phyloP scores from a whole-genome alignment of 2,329 filamentous ascomycete species.

The Alternaria dauci region DNA sequence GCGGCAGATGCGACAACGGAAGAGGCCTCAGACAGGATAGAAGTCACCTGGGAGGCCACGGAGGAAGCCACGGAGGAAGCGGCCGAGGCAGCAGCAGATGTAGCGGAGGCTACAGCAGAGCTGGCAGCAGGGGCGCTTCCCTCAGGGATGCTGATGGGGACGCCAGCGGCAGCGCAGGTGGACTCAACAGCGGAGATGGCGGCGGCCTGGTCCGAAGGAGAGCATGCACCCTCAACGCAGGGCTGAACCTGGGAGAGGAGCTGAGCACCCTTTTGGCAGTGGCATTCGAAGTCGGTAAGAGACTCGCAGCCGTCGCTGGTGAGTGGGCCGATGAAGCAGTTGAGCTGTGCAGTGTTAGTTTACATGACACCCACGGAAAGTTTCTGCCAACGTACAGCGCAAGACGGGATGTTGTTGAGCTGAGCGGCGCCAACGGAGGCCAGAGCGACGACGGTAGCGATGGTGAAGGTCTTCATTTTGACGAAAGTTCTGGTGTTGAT shows the following conservation, averaged over 20 bases:
- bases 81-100: constrained; percentile 11
- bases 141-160: constrained; percentile 40
- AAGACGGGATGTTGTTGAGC: constrained; percentile 55
- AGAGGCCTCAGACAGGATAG: constrained; percentile 19
- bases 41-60: constrained; percentile 14
- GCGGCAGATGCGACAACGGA: constrained; percentile 18
- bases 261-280: constrained; percentile 47
- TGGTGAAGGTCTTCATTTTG: constrained; percentile 52
- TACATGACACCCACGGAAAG: neutral
- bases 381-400: constrained; percentile 53
- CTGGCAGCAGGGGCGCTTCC: constrained; percentile 14
- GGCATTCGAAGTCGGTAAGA: constrained; percentile 57
- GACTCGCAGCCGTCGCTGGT: constrained; percentile 55
- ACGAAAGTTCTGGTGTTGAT: constrained; percentile 20
- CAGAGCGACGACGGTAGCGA: constrained; percentile 52
- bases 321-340: constrained; percentile 57
- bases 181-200: constrained; percentile 41
- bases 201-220: constrained; percentile 46
- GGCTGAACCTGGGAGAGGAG: constrained; percentile 55
- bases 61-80: constrained; percentile 18
- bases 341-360: constrained; percentile 50
- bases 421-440: constrained; percentile 58
- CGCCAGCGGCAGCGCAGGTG: constrained; percentile 46
- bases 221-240: constrained; percentile 57
- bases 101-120: constrained; percentile 15